Conservation (phyloP, 1,139 yeast genomes). For the Protomyces pachydermus region DNA sequence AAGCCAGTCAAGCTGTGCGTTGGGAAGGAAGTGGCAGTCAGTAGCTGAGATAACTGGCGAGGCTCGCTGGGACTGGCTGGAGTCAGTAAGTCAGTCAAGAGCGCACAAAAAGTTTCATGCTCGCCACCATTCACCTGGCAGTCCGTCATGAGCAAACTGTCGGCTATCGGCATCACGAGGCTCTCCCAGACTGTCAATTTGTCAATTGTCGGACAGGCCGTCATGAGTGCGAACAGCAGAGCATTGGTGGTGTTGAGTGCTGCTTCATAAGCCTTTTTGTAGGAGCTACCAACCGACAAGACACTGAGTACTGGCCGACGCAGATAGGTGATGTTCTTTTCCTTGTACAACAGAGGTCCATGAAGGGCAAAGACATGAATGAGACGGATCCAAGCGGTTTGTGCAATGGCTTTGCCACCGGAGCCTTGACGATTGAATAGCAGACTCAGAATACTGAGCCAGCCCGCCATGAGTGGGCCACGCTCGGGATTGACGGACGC, state of each 20-base stretch:
- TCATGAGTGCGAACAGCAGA: constrained; percentile 18
- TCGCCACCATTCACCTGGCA: not conserved
- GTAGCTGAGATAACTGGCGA: constrained; percentile 26
- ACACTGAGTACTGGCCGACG: constrained; percentile 11
- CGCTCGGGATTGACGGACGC: constrained; percentile 29
- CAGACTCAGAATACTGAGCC: constrained; percentile 31
- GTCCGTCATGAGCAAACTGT: not conserved
- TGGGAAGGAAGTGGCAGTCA: constrained; percentile 5
- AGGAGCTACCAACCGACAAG: not conserved
- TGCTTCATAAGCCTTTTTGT: constrained; percentile 13
- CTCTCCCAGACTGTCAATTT: constrained; percentile 14
- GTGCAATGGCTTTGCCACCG: constrained; percentile 28
- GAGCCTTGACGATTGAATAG: constrained; percentile 29
- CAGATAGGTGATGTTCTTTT: constrained; percentile 14
- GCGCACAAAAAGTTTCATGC: constrained; percentile 1
- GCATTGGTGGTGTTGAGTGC: constrained; percentile 27
- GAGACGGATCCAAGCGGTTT: constrained; percentile 28
- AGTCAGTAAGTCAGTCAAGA: constrained; percentile 4
- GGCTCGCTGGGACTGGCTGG: constrained; percentile 9
- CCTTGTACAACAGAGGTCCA: constrained; percentile 8
- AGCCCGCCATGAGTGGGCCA: constrained; percentile 30
- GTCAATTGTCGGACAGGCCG: constrained; percentile 9
- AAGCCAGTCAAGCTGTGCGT: constrained; percentile 8
- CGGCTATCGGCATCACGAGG: constrained; percentile 10
- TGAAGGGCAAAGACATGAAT: constrained; percentile 27